Base-by-base conservation (phyloP, 495 filamentous ascomycete genomes). In the Talaromyces trachyspermus region DNA sequence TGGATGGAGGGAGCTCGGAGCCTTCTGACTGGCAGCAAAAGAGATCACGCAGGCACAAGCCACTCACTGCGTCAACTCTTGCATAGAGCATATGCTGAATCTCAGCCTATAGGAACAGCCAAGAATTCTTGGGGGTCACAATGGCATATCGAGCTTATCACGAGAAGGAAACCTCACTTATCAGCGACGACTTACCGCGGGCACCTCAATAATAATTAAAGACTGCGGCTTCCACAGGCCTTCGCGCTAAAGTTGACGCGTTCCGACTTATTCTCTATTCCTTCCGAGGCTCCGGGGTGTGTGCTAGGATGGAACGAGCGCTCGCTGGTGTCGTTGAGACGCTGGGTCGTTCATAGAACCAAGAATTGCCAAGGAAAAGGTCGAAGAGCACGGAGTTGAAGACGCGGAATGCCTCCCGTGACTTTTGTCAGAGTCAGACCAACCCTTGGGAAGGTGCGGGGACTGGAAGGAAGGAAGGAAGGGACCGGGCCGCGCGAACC, bases 31-130 rank as follows among this genome's bases (percentile, higher is more conserved):
- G 43, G 38, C 48, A 48, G 46, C 14, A 32, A 49, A 32, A 24
- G 12, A 36, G 42, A 54, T 54, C 54, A 62, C 55, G 59, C 59
- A 62, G 56, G 59, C 54, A 61, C 58, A 55, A 42, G 30, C 29
- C 44, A 25, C 41, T 26, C 42, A 45, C 44, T 5, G 12, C 10
- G 20, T 12, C 30, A 40, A 51, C 33, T 17, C 14, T 17, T 2
- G 10, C 7, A 9, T 12, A 12, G 33, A 12, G 33, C 33, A 6
- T 30, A 6, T 6, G 27, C 7, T 30, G 6, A 12, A 30, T 12
- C 27, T n/a, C n/a, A n/a, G n/a, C n/a, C n/a, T n/a, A n/a, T n/a
- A n/a, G n/a, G n/a, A n/a, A n/a, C n/a, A n/a, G n/a, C n/a, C n/a
- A n/a, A n/a, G n/a, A n/a, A n/a, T n/a, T n/a, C n/a, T n/a, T n/a